Conservation (phyloP, 257 asterid genomes). For the Fraxinus pennsylvanica region DNA sequence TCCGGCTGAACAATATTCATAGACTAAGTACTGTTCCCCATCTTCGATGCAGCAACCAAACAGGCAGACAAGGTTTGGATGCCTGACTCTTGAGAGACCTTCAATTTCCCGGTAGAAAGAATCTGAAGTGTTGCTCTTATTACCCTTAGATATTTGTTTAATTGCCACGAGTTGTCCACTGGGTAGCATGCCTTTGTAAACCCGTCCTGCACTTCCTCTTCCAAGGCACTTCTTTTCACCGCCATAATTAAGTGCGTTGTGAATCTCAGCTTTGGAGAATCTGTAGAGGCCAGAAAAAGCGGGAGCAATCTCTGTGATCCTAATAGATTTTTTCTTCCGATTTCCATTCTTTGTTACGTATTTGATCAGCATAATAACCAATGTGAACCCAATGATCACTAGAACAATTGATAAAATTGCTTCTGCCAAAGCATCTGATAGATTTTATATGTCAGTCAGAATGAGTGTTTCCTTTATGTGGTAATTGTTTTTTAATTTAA, state of each 20-base stretch:
- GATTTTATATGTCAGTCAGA: neutral
- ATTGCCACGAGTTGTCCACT: constrained; percentile 82
- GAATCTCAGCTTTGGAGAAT: constrained; percentile 72
- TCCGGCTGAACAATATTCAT: constrained; percentile 75
- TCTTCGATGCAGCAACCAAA: constrained; percentile 77
- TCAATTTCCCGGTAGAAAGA: constrained; percentile 68
- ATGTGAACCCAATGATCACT: constrained; percentile 40
- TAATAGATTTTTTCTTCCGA: constrained; percentile 33
- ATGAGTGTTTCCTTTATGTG: constrained; percentile 1
- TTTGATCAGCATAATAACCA: constrained; percentile 46
- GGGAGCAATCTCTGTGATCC: constrained; percentile 32
- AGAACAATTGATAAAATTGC: constrained; percentile 50
- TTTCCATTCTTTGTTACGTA: constrained; percentile 42
- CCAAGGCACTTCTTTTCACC: constrained; percentile 57
- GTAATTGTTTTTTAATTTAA: neutral
- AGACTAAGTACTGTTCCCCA: constrained; percentile 71
- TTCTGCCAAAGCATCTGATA: constrained; percentile 53
- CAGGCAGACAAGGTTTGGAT: constrained; percentile 72
- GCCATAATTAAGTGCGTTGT: constrained; percentile 52
- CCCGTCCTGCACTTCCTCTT: constrained; percentile 84
- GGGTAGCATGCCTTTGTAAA: constrained; percentile 73
- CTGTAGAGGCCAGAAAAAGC: constrained; percentile 61
- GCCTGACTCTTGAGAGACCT: constrained; percentile 72
- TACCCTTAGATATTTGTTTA: constrained; percentile 66
- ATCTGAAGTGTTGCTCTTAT: constrained; percentile 61